These are phyloP conservation scores for Komagataella kurtzmanii DNA, from an alignment of 805 yeast species.

Conservation along the genomic window DNA sequence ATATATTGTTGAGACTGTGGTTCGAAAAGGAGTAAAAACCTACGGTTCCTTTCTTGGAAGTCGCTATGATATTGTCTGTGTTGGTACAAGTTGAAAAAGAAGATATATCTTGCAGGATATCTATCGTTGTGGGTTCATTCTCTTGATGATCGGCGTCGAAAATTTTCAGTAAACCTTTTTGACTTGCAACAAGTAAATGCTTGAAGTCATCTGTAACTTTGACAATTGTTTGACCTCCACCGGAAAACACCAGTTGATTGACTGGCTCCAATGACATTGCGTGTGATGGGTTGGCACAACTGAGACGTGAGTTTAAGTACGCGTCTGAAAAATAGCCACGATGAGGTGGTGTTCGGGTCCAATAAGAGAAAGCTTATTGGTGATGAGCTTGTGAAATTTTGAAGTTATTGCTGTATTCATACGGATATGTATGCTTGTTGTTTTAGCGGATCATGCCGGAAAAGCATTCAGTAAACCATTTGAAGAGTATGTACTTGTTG, in stretches of 20 bases:
- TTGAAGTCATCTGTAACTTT: constrained; percentile 12
- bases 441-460: no score
- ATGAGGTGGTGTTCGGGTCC: not conserved
- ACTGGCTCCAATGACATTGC: constrained; percentile 13
- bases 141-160: constrained; percentile 33
- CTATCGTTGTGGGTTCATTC: constrained; percentile 48
- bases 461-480: not conserved
- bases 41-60: constrained; percentile 29
- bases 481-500: not conserved
- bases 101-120: constrained; percentile 32
- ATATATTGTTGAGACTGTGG: constrained; percentile 5
- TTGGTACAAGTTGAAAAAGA: constrained; percentile 17
- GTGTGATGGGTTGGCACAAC: not conserved
- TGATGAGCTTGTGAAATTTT: not conserved
- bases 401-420: not conserved
- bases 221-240: constrained; percentile 13
- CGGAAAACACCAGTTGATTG: constrained; percentile 15
- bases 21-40: constrained; percentile 21
- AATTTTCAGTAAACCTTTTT: constrained; percentile 39
- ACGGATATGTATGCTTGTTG: not conserved
- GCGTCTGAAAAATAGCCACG: not conserved
- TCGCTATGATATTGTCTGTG: constrained; percentile 14
- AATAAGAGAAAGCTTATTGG: not conserved
- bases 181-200: constrained; percentile 36
- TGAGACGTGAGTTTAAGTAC: not conserved